phyloP scores from a whole-genome alignment of 2,329 filamentous ascomycete genomes.

The Coniochaeta sp. region DNA sequence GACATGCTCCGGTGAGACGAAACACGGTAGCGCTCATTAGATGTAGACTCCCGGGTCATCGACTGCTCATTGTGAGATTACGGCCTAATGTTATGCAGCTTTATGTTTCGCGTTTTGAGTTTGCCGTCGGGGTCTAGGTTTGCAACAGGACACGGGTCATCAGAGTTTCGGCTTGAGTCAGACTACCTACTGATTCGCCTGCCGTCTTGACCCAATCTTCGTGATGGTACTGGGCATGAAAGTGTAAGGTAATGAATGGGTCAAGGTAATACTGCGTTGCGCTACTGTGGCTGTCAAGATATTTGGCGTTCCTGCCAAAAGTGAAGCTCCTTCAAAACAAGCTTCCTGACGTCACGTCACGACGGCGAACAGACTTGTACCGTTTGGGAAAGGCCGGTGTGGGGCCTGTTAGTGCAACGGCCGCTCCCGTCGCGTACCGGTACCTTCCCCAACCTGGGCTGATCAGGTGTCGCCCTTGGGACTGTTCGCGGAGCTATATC shows the following conservation, averaged over 20 bases:
- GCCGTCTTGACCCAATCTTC: no score
- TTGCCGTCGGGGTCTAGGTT: neutral
- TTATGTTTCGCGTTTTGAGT: neutral
- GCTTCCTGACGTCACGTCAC: constrained; percentile 2
- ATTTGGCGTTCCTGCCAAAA: neutral
- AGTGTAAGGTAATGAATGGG: no score
- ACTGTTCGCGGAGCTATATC: no score
- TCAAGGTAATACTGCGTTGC: neutral
- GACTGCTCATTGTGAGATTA: neutral
- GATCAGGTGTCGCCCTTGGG: no score
- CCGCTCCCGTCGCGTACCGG: neutral
- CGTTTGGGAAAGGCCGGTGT: neutral
- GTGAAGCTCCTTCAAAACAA: neutral
- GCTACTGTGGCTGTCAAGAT: neutral
- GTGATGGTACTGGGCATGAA: no score
- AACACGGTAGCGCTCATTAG: neutral
- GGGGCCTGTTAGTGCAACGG: neutral
- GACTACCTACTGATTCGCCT: neutral
- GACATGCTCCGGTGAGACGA: neutral
- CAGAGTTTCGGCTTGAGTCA: neutral
- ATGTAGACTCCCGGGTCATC: neutral
- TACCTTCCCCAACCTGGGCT: no score
- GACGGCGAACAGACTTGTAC: neutral
- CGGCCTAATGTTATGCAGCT: neutral
- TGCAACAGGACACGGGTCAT: neutral